phyloP scores from a whole-genome alignment of 495 filamentous ascomycete species.

The Pyrenula massariospora region DNA sequence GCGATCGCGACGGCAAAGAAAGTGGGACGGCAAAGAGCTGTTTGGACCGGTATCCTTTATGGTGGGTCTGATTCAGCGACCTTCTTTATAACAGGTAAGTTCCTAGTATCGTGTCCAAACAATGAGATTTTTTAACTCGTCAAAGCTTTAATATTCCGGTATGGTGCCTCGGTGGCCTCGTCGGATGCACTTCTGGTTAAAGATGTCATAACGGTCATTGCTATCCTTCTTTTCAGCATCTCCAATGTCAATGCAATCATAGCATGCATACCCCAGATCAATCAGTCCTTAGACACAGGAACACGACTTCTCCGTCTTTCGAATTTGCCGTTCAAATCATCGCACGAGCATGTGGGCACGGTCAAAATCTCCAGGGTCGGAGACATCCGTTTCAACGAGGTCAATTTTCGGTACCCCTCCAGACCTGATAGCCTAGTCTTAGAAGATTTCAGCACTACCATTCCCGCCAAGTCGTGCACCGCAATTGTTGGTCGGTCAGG shows the following conservation, averaged over 20 bases:
- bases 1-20: conserved; percentile 35
- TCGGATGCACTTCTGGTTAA: conserved; percentile 31
- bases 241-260: conserved; percentile 58
- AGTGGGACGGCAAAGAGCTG: conserved; percentile 44
- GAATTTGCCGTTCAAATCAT: conserved; percentile 38
- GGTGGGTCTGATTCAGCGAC: conserved; percentile 61
- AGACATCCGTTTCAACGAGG: conserved; percentile 38
- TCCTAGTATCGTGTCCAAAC: too few relatives aligned
- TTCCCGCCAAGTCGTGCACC: conserved; percentile 47
- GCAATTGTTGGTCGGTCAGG: conserved; percentile 78
- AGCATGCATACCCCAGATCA: conserved; percentile 69
- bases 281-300: conserved; percentile 58
- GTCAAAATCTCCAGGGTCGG: conserved; percentile 27
- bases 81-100: conserved; percentile 54
- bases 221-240: conserved; percentile 73
- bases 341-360: conserved; percentile 49
- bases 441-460: conserved; percentile 43
- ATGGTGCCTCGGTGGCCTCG: conserved; percentile 53
- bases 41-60: conserved; percentile 59
- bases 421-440: conserved; percentile 40
- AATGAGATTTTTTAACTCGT: neutral
- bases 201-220: conserved; percentile 60
- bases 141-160: conserved; percentile 71
- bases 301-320: conserved; percentile 63
- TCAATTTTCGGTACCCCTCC: conserved; percentile 61